These are phyloP conservation scores for Thalassiosira oceanica DNA, from an alignment of 352 stramenopile species.

Conservation along the genomic window DNA sequence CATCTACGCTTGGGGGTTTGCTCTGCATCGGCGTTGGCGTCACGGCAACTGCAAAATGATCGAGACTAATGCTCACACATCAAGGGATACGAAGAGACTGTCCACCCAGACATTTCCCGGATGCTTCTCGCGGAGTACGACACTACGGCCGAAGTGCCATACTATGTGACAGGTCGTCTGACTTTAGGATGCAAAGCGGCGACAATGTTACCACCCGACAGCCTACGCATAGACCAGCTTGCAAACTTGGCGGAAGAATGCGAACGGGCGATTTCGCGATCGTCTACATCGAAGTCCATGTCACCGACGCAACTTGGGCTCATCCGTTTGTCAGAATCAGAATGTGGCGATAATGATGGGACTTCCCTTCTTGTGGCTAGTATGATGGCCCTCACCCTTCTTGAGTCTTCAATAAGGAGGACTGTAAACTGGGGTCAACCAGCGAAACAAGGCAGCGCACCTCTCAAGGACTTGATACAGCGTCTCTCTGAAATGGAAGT, in stretches of 20 bases:
- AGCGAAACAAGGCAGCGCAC: slow-evolving; percentile 19
- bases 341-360: slow-evolving; percentile 1
- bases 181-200: slow-evolving; percentile 10
- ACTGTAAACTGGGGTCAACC: not conserved
- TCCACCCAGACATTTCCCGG: slow-evolving; percentile 24
- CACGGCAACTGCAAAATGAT: no score
- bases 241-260: slow-evolving; percentile 31
- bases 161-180: not conserved
- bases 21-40: no score
- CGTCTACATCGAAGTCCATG: not conserved
- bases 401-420: slow-evolving; percentile 40
- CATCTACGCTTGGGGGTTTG: no score
- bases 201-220: not conserved
- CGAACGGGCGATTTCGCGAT: slow-evolving; percentile 1
- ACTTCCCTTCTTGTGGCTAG: slow-evolving; percentile 21
- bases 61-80: no score
- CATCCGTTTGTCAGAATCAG: slow-evolving; percentile 29
- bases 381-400: slow-evolving; percentile 38
- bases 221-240: slow-evolving; percentile 24
- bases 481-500: slow-evolving; percentile 13
- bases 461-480: slow-evolving; percentile 44
- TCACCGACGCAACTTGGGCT: slow-evolving; percentile 28
- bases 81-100: slow-evolving; percentile 19
- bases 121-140: slow-evolving; percentile 11
- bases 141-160: not conserved